These are phyloP conservation scores for Rhamnella rubrinervis DNA, from an alignment of 331 rosid genomes.

Conservation along the genomic window DNA sequence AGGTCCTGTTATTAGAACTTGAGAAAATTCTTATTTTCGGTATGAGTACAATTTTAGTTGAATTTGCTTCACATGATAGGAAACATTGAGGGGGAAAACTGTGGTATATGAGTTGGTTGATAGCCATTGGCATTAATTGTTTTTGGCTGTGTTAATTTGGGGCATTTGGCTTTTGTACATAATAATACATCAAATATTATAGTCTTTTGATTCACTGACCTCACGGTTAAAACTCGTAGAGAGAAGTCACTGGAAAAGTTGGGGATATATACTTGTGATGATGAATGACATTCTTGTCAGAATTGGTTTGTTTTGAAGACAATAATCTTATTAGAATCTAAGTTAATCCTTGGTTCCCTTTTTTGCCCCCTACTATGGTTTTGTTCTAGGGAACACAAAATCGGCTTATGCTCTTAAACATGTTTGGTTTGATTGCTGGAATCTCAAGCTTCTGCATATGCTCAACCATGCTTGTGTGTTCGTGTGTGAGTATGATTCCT, in stretches of 20 bases:
- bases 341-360: not conserved
- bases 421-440: not conserved
- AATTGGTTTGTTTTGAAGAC: slow-evolving; percentile 36
- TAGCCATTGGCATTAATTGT: slow-evolving; percentile 52
- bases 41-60: slow-evolving; percentile 35
- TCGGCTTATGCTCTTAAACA: too few species aligned
- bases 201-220: slow-evolving; percentile 36
- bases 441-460: not conserved
- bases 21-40: slow-evolving; percentile 35
- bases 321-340: slow-evolving; percentile 16
- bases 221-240: slow-evolving; percentile 33
- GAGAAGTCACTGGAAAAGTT: slow-evolving; percentile 31
- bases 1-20: slow-evolving; percentile 90
- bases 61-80: slow-evolving; percentile 40
- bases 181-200: slow-evolving; percentile 37
- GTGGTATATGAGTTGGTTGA: slow-evolving; percentile 36
- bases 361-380: not conserved
- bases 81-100: slow-evolving; percentile 38
- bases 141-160: slow-evolving; percentile 34
- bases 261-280: slow-evolving; percentile 10
- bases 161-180: slow-evolving; percentile 62
- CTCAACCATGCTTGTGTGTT: not conserved
- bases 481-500: not conserved
- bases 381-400: not conserved
- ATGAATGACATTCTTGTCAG: slow-evolving; percentile 22